Evolutionary conservation across 2,329 filamentous ascomycete species (phyloP).

Genomic region (Clonostachys byssicola): DNA sequence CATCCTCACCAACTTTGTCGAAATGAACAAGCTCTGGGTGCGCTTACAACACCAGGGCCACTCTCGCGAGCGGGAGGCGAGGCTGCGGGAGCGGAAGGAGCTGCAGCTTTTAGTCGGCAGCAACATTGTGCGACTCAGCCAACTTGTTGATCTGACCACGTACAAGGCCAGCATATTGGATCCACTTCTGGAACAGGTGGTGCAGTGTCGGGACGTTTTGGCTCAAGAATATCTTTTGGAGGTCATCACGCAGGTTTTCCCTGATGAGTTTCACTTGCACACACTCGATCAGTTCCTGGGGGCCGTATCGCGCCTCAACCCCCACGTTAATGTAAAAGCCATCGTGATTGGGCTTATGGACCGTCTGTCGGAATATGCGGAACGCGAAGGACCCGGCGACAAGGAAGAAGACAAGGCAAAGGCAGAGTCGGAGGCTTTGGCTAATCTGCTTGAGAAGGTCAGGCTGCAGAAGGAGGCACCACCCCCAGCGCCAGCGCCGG

Average conservation of each 20-base stretch:
- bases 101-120: conserved; percentile 92
- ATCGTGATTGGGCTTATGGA: conserved; percentile 99
- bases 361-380: conserved; percentile 88
- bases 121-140: conserved; percentile 91
- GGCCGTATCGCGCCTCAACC: conserved; percentile 88
- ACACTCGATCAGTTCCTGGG: conserved; percentile 93
- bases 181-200: conserved; percentile 90
- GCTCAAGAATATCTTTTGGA: conserved; percentile 97
- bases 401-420: conserved; percentile 68
- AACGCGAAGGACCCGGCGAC: conserved; percentile 74
- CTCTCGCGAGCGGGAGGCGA: conserved; percentile 87
- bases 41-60: conserved; percentile 95
- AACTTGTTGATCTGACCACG: conserved; percentile 89
- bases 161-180: conserved; percentile 90
- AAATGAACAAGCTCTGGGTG: conserved; percentile 99
- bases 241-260: conserved; percentile 98
- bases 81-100: conserved; percentile 92
- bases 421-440: conserved; percentile 79
- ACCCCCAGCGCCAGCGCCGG: not conserved
- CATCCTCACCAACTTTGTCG: conserved; percentile 95
- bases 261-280: conserved; percentile 96
- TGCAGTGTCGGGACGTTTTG: conserved; percentile 93
- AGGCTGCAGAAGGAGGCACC: conserved; percentile 57
- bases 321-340: conserved; percentile 94
- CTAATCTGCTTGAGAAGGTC: conserved; percentile 73